Percentiles rank a stretch among this genome's conserved stretches.
Evolutionary conservation across 805 yeast genomes (phyloP).

Genomic region (Schwanniomyces sp.): DNA sequence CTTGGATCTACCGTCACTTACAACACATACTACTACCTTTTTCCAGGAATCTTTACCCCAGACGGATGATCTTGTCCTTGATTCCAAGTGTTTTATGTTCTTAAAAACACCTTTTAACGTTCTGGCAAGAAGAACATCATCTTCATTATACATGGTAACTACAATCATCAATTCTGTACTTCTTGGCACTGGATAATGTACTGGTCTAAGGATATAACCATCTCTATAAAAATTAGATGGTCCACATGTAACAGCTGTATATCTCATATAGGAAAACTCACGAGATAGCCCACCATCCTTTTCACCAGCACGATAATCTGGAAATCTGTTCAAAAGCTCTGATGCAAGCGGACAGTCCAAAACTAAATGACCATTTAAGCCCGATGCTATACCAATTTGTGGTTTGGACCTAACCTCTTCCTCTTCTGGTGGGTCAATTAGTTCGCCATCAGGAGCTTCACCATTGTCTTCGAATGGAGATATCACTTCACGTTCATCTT

Average conservation of each 20-base stretch:
- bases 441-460: slow-evolving; percentile 8
- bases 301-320: slow-evolving; percentile 31
- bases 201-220: slow-evolving; percentile 57
- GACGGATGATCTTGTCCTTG: slow-evolving; percentile 45
- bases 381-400: slow-evolving; percentile 32
- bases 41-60: slow-evolving; percentile 57
- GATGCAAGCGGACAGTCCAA: slow-evolving; percentile 48
- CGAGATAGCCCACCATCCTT: slow-evolving; percentile 44
- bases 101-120: slow-evolving; percentile 66
- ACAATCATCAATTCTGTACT: slow-evolving; percentile 63
- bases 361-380: slow-evolving; percentile 45
- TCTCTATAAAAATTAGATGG: slow-evolving; percentile 60
- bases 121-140: slow-evolving; percentile 58
- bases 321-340: slow-evolving; percentile 42
- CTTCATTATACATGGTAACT: slow-evolving; percentile 67
- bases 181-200: slow-evolving; percentile 52
- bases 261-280: slow-evolving; percentile 62
- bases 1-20: slow-evolving; percentile 66
- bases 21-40: slow-evolving; percentile 61
- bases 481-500: slow-evolving; percentile 8
- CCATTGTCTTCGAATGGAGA: slow-evolving; percentile 31
- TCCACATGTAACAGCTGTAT: slow-evolving; percentile 67
- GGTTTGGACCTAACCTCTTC: slow-evolving; percentile 31
- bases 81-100: slow-evolving; percentile 57
- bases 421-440: slow-evolving; percentile 33